Base-by-base conservation (phyloP, 352 stramenopile species). In the Globisporangium okanoganense region DNA sequence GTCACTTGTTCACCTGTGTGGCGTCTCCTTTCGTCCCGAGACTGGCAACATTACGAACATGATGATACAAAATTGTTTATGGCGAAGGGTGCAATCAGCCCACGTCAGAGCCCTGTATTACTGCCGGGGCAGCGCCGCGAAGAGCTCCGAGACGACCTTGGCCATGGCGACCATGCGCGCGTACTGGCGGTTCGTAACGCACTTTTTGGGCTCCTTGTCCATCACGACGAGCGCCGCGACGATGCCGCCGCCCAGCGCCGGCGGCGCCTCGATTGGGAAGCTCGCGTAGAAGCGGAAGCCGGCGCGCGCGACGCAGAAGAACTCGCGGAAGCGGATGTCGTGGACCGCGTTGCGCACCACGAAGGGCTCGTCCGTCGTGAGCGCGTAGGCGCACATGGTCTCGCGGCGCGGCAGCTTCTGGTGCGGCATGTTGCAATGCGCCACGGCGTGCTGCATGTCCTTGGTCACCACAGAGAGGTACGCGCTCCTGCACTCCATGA, bases 311-410 rank as follows among this genome's bases (percentile, higher is more conserved):
- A 76, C 65, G 43, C 57, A 76, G 33, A 72, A 75, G 36, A 76
- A 73, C 24, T 73, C 60, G n/a, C 67, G 61, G 68, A 76, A 76
- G 35, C 71, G 71, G 27, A 75, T 45, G 52, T 76, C 71, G 49
- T 72, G 67, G 27, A 66, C 40, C 5, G 70, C 55, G 43, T 78
- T 71, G 36, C 64, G 67, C 31, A 78, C 67, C 29, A 78, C 60
- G 29, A 75, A 75, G 20, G 70, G 70, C 33, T 48, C 48, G 41
- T 78, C 67, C 29, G 55, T 67, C 9, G 67, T 75, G 33, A 78
- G 62, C 20, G 70, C 64, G 58, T 78, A 69, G 5, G 70, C 64
- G 38, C 70, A 78, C 18, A 78, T 59, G 20, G 64, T 68, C 58
- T 78, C 70, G 9, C 64, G 56, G 0, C 69, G 65, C 20, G 69